Conservation (phyloP, 495 filamentous ascomycete genomes). For the Neurospora intermedia region DNA sequence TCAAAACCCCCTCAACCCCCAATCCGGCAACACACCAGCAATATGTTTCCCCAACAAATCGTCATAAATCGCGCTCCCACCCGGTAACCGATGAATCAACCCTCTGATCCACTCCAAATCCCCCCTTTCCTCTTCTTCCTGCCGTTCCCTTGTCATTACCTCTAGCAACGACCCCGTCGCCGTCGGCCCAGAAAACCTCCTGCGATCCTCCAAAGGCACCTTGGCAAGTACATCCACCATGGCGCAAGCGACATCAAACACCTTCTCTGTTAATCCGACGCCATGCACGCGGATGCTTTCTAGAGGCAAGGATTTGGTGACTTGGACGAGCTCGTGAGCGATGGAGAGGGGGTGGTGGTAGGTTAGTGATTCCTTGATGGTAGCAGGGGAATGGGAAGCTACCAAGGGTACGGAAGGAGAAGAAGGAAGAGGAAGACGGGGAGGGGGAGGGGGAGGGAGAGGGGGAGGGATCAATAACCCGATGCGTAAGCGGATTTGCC, state of each 20-base stretch:
- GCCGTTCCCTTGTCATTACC: background rate
- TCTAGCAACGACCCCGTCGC: background rate
- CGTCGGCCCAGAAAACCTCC: background rate
- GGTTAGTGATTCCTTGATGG: constrained; percentile 13
- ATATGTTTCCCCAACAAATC: background rate
- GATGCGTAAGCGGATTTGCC: constrained; percentile 45
- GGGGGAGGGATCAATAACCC: constrained; percentile 17
- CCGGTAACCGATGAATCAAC: background rate
- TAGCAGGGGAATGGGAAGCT: background rate
- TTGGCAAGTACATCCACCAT: constrained; percentile 42
- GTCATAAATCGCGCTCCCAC: background rate
- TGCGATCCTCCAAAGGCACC: constrained; percentile 14
- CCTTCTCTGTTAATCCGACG: constrained; percentile 48
- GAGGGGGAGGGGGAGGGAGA: background rate
- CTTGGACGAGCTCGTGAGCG: constrained; percentile 41
- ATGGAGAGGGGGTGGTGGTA: constrained; percentile 48
- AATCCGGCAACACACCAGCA: background rate
- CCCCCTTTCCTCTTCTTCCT: background rate
- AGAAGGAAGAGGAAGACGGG: background rate
- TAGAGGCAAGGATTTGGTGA: constrained; percentile 41
- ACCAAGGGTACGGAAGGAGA: background rate
- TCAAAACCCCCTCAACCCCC: background rate
- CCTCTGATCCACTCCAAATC: background rate
- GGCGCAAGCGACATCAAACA: constrained; percentile 46
- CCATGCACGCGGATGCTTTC: constrained; percentile 50